Base-by-base conservation (phyloP, 345 rosid genomes). In the Gossypium longicalyx region DNA sequence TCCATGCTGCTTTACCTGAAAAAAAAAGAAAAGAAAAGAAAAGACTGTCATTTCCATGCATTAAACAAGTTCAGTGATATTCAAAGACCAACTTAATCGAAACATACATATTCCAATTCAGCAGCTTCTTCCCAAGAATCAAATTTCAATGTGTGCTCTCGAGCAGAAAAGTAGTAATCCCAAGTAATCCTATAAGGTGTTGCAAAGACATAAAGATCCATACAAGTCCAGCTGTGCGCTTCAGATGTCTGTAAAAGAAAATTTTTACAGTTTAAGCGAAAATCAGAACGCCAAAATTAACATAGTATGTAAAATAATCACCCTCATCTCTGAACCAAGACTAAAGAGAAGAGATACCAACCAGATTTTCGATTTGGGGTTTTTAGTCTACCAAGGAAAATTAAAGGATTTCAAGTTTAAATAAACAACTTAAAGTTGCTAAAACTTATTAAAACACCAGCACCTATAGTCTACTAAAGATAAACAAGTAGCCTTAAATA, bases 181-280 rank as follows among this genome's bases (percentile, higher is more conserved):
- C 99, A 95, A 0, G 96, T 95, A 70, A 93, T 76, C 85, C 98
- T 86, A 77, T 91, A 95, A 9, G 99, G 99, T 20, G 99, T 95
- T 73, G 98, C 99, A 72, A 95, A 95, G 25, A 95, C 99, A 79
- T 95, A 95, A 29, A 95, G 80, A 82, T 95, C 99, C 97, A 93
- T 91, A 78, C 99, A 93, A 3, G 98, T 89, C 92, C 97, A 93
- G 79, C 99, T 95, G 73, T 90, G 97, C 0, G 99, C 94, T 22
- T 82, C 85, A 22, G 91, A 87, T 59, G 97, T 91, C 99, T 95
- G 88, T 69, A 81, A 72, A 79, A 63, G 29, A 43, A 70, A 34
- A 61, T 6, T 11, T 25, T 56, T 25, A 23, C 27, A 56, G 20
- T 5, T 64, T 51, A 51, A n/a, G 41, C 12, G n/a, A 34, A 38